Conservation (phyloP, 495 filamentous ascomycete species). For the Melanomma pulvis-pyrius region DNA sequence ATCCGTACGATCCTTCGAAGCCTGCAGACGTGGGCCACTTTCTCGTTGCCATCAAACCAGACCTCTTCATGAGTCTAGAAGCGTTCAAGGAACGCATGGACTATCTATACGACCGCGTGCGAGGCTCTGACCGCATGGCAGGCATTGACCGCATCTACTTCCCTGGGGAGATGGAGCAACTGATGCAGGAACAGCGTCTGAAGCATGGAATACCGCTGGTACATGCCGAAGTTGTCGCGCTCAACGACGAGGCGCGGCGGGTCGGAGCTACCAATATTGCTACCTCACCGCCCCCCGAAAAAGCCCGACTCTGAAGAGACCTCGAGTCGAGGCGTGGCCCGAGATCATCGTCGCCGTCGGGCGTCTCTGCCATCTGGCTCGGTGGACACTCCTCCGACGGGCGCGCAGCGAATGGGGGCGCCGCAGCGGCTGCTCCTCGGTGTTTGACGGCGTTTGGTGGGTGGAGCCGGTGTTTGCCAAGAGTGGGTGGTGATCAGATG, state of each 20-base stretch:
- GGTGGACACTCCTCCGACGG: not conserved
- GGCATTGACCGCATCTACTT: slow-evolving; percentile 79
- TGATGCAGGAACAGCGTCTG: slow-evolving; percentile 59
- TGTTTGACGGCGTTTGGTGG: too few relatives aligned
- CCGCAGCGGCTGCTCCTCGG: not conserved
- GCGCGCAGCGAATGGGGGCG: not conserved
- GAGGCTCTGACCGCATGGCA: slow-evolving; percentile 64
- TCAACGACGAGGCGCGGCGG: slow-evolving; percentile 67
- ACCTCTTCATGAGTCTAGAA: slow-evolving; percentile 71
- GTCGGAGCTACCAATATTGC: slow-evolving; percentile 48
- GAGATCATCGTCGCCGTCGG: not conserved
- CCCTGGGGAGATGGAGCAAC: slow-evolving; percentile 75
- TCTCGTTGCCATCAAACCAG: slow-evolving; percentile 72
- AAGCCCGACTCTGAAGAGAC: slow-evolving; percentile 9
- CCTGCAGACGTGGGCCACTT: slow-evolving; percentile 77
- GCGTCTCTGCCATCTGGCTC: not conserved
- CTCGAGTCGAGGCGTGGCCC: not conserved
- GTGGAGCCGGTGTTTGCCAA: slow-evolving; percentile 1
- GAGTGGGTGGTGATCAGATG: not conserved
- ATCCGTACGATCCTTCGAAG: slow-evolving; percentile 69
- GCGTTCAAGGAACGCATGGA: slow-evolving; percentile 74
- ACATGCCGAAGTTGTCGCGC: slow-evolving; percentile 62
- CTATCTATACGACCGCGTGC: slow-evolving; percentile 65
- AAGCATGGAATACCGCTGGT: slow-evolving; percentile 67
- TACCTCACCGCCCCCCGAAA: not conserved